Conservation (phyloP, 768 basidiomycete species). For the Sporobolomyces phaffii region DNA sequence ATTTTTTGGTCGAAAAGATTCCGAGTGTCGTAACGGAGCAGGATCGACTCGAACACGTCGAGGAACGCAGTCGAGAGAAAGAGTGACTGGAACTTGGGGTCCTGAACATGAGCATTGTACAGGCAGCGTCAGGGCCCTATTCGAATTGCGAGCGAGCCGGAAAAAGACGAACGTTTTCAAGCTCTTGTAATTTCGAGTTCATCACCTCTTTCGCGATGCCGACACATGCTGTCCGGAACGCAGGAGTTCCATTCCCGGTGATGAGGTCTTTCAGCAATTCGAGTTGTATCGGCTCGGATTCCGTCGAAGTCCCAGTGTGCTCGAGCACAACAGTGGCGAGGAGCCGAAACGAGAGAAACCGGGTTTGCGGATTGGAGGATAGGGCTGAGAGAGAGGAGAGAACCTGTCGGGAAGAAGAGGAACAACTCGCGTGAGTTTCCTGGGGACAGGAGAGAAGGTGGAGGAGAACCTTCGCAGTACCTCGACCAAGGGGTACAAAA, state of each 20-base stretch:
- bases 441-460: no score
- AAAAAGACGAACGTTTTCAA: not conserved
- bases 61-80: not conserved
- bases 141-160: no score
- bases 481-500: not conserved
- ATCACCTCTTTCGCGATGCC: conserved; percentile 11
- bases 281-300: not conserved
- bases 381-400: conserved; percentile 1
- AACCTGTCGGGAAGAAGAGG: not conserved
- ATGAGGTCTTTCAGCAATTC: conserved; percentile 10
- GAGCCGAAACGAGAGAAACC: conserved; percentile 24
- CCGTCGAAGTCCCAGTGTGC: not conserved
- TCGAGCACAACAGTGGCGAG: not conserved
- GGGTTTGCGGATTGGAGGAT: not conserved
- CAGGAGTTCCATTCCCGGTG: not conserved
- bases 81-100: no score
- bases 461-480: no score
- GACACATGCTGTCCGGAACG: not conserved
- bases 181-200: not conserved
- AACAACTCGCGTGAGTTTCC: no score
- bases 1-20: not conserved
- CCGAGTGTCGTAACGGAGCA: not conserved
- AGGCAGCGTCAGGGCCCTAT: no score
- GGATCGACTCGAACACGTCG: not conserved
- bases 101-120: no score